A percentile compares a stretch with the other conserved stretches of the same genome.
These are phyloP conservation scores for Epichloe sp. DNA, from an alignment of 2,329 filamentous ascomycete species.

Conservation along the genomic window DNA sequence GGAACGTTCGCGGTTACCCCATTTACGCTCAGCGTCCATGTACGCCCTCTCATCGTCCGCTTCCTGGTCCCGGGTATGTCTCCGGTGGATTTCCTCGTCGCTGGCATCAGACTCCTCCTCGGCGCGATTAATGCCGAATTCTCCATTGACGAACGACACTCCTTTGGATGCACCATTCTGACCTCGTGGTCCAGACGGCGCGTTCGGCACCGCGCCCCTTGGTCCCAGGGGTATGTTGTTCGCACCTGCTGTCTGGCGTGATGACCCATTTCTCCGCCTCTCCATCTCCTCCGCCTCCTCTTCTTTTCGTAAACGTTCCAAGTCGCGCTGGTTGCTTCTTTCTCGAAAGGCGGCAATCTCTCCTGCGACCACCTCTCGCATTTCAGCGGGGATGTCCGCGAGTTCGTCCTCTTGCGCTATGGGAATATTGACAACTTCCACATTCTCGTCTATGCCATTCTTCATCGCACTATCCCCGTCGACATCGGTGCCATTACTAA, in stretches of 20 bases:
- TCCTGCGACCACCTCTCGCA: slow-evolving; percentile 85
- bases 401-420: slow-evolving; percentile 83
- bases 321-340: slow-evolving; percentile 72
- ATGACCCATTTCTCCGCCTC: slow-evolving; percentile 53
- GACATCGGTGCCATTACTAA: slow-evolving; percentile 34
- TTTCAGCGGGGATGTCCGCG: slow-evolving; percentile 87
- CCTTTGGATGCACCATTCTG: slow-evolving; percentile 48
- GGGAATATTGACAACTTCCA: slow-evolving; percentile 83
- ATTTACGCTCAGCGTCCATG: slow-evolving; percentile 74
- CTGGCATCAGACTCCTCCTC: slow-evolving; percentile 81
- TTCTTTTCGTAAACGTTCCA: slow-evolving; percentile 76
- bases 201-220: slow-evolving; percentile 46
- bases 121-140: slow-evolving; percentile 50
- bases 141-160: slow-evolving; percentile 72
- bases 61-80: slow-evolving; percentile 57
- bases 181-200: slow-evolving; percentile 51
- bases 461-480: slow-evolving; percentile 60
- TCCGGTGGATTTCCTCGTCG: slow-evolving; percentile 70
- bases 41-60: slow-evolving; percentile 70
- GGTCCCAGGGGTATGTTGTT: slow-evolving; percentile 29
- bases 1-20: slow-evolving; percentile 79
- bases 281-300: slow-evolving; percentile 88
- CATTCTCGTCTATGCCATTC: slow-evolving; percentile 49
- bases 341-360: slow-evolving; percentile 94
- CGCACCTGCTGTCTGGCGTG: slow-evolving; percentile 54